Percentiles rank a stretch among this genome's conserved stretches.
Evolutionary conservation across 306 rosid species (phyloP).

Genomic region (Lathyrus aphaca): DNA sequence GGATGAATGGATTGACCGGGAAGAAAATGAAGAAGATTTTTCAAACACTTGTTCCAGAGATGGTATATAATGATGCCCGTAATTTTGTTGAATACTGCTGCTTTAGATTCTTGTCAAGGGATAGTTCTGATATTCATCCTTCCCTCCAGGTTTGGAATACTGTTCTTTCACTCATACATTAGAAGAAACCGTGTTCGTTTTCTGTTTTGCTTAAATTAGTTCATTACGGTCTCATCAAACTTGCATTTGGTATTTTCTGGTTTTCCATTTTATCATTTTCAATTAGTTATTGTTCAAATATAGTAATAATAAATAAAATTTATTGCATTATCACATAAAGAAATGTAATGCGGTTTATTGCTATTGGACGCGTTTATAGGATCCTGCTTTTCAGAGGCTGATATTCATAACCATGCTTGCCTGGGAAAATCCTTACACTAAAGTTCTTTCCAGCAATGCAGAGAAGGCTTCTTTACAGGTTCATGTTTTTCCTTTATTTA

Average conservation of each 20-base stretch:
- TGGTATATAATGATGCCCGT: slow-evolving; percentile 72
- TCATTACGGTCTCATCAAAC: slow-evolving; percentile 10
- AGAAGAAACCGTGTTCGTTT: slow-evolving; percentile 9
- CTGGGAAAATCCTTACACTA: slow-evolving; percentile 85
- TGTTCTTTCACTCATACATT: slow-evolving; percentile 14
- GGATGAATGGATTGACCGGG: slow-evolving; percentile 97
- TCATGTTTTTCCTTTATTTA: slow-evolving; percentile 34
- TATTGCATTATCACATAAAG: neutral
- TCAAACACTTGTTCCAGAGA: slow-evolving; percentile 77
- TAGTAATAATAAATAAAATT: slow-evolving; percentile 4
- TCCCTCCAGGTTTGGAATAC: slow-evolving; percentile 69
- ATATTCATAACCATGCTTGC: slow-evolving; percentile 94
- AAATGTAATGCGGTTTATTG: slow-evolving; percentile 36
- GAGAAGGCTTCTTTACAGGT: slow-evolving; percentile 88
- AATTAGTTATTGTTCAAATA: slow-evolving; percentile 29
- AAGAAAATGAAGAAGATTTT: slow-evolving; percentile 88
- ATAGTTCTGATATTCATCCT: slow-evolving; percentile 80
- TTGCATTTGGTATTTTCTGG: slow-evolving; percentile 3
- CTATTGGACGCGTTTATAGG: slow-evolving; percentile 53
- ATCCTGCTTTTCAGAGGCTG: slow-evolving; percentile 90
- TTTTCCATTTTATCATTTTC: slow-evolving; percentile 18
- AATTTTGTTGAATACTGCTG: slow-evolving; percentile 95
- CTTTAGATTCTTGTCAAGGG: slow-evolving; percentile 95
- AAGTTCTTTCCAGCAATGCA: slow-evolving; percentile 48
- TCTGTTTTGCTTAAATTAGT: slow-evolving; percentile 18